Conservation (phyloP, 176 grass and related monocot genomes). For the Typha latifolia region DNA sequence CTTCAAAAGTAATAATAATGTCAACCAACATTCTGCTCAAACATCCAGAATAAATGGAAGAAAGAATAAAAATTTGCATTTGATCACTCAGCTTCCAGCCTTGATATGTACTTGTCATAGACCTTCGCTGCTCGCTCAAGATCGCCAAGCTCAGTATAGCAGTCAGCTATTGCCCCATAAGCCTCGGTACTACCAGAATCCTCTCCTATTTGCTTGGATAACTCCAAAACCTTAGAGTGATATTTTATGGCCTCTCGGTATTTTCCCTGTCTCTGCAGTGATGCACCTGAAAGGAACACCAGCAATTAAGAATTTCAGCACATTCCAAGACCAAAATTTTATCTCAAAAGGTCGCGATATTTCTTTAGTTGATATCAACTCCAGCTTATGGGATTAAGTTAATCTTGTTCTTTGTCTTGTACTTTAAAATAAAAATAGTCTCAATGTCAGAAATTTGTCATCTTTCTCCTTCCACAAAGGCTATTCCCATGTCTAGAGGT, state of each 20-base stretch:
- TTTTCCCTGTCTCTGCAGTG: slow-evolving; percentile 43
- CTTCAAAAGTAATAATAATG: background rate
- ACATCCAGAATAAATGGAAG: background rate
- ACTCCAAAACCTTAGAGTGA: slow-evolving; percentile 45
- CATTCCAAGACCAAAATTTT: too few relatives aligned
- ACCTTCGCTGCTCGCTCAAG: slow-evolving; percentile 46
- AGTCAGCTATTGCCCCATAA: slow-evolving; percentile 63
- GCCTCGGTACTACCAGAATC: slow-evolving; percentile 60
- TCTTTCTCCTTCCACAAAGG: too few relatives aligned
- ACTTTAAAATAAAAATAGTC: too few relatives aligned
- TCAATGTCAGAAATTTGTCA: too few relatives aligned
- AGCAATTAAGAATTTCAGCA: background rate
- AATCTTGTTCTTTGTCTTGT: too few relatives aligned
- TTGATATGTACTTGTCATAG: slow-evolving; percentile 61
- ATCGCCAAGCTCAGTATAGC: slow-evolving; percentile 52
- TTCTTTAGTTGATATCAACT: too few relatives aligned
- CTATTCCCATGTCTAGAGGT: too few relatives aligned
- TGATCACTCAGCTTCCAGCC: slow-evolving; percentile 27
- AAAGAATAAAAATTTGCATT: background rate
- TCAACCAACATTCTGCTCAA: slow-evolving; percentile 7
- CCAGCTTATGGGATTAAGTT: too few relatives aligned
- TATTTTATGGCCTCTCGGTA: slow-evolving; percentile 52
- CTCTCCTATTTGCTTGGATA: slow-evolving; percentile 45
- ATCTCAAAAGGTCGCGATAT: too few relatives aligned
- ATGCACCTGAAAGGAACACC: slow-evolving; percentile 28